These are phyloP conservation scores for Apiospora rasikravindrae DNA, from an alignment of 2,329 filamentous ascomycete species.

Conservation along the genomic window DNA sequence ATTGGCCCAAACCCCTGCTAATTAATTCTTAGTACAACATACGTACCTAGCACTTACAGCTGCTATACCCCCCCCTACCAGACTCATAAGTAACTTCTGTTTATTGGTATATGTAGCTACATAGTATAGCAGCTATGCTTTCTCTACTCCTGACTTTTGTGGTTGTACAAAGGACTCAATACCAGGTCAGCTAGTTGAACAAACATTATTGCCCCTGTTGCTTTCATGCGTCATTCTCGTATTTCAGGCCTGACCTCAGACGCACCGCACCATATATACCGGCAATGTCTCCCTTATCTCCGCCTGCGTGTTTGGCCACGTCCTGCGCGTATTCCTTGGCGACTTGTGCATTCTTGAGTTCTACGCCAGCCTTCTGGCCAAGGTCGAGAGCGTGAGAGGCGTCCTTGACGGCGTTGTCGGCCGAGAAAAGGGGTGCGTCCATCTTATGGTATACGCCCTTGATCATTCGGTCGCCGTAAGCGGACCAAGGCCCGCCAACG, in stretches of 20 bases:
- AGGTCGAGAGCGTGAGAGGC: conserved; percentile 73
- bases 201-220: neutral
- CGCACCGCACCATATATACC: conserved; percentile 83
- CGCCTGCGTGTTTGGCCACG: conserved; percentile 70
- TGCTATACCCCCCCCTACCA: neutral
- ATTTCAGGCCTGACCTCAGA: conserved; percentile 74
- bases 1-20: conserved; percentile 24
- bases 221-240: conserved; percentile 61
- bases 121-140: no score
- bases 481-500: conserved; percentile 76
- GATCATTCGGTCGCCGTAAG: conserved; percentile 77
- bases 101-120: neutral
- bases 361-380: conserved; percentile 65
- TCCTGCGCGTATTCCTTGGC: conserved; percentile 71
- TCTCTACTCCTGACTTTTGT: no score
- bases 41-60: neutral
- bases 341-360: conserved; percentile 68
- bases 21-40: neutral
- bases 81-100: neutral
- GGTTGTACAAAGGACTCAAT: neutral
- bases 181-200: neutral
- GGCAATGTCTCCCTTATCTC: conserved; percentile 77
- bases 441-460: conserved; percentile 77
- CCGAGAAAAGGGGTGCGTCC: conserved; percentile 80
- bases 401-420: conserved; percentile 85